Evolutionary conservation across 1,139 yeast genomes (phyloP).

Genomic region (Debaryomycetaceae sp.): DNA sequence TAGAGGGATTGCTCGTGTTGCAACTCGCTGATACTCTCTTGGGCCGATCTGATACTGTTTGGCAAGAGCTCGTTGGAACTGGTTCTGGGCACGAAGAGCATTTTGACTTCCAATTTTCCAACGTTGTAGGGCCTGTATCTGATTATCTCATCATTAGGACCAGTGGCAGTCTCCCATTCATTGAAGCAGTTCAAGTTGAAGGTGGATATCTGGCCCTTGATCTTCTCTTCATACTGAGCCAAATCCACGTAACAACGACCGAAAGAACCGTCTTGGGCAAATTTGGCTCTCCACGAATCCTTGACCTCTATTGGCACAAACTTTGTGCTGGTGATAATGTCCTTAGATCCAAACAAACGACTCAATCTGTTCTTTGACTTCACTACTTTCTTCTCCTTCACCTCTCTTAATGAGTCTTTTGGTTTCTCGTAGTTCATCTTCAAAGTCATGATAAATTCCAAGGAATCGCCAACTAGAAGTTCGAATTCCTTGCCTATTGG

Average conservation of each 20-base stretch:
- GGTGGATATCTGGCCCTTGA: slow-evolving; percentile 51
- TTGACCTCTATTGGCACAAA: slow-evolving; percentile 48
- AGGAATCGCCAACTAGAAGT: slow-evolving; percentile 60
- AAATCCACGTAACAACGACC: slow-evolving; percentile 71
- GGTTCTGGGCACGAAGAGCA: slow-evolving; percentile 67
- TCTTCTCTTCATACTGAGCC: slow-evolving; percentile 51
- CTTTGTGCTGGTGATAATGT: slow-evolving; percentile 49
- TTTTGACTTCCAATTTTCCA: slow-evolving; percentile 66
- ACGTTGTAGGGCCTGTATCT: slow-evolving; percentile 56
- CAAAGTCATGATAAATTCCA: slow-evolving; percentile 72
- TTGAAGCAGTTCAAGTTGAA: slow-evolving; percentile 65
- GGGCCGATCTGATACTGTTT: slow-evolving; percentile 58
- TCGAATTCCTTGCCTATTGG: slow-evolving; percentile 80
- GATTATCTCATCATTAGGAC: slow-evolving; percentile 23
- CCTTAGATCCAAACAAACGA: slow-evolving; percentile 48
- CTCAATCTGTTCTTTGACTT: slow-evolving; percentile 45
- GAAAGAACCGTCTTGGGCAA: slow-evolving; percentile 87
- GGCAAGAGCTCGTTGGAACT: slow-evolving; percentile 60
- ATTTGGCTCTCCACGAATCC: slow-evolving; percentile 55
- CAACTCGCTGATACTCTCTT: slow-evolving; percentile 48
- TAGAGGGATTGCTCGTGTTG: slow-evolving; percentile 32
- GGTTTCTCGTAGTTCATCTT: slow-evolving; percentile 61
- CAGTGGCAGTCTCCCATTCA: slow-evolving; percentile 66
- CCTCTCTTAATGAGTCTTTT: slow-evolving; percentile 52
- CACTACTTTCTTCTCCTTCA: slow-evolving; percentile 49